These are phyloP conservation scores for Sporisorium graminicola DNA, from an alignment of 1,284 basidiomycete genomes.

Conservation along the genomic window DNA sequence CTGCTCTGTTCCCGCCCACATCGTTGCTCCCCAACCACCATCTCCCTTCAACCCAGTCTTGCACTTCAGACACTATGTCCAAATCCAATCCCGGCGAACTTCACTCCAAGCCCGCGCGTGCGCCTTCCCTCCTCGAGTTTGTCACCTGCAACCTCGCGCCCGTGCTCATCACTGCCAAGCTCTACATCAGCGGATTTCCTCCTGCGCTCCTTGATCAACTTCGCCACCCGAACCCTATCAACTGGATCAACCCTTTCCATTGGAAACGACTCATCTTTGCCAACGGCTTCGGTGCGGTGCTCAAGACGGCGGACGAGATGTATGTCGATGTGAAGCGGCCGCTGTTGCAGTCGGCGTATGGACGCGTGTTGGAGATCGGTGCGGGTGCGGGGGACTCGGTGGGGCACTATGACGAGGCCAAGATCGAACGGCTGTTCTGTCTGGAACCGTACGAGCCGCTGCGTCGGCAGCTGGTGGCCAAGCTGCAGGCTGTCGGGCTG, in stretches of 20 bases:
- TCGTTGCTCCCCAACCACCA: no score
- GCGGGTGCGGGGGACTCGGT: slow-evolving; percentile 51
- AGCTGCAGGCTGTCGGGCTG: slow-evolving; percentile 14
- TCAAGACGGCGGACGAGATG: slow-evolving; percentile 24
- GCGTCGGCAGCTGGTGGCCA: slow-evolving; percentile 23
- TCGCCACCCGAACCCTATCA: slow-evolving; percentile 26
- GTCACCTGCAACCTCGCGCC: slow-evolving; percentile 19
- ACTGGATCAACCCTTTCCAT: slow-evolving; percentile 39
- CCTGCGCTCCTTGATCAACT: slow-evolving; percentile 34
- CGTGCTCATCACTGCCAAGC: slow-evolving; percentile 24
- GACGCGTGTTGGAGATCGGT: slow-evolving; percentile 55
- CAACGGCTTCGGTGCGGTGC: slow-evolving; percentile 32
- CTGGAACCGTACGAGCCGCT: slow-evolving; percentile 55
- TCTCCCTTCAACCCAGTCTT: background rate
- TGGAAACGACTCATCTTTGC: slow-evolving; percentile 46
- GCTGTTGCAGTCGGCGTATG: slow-evolving; percentile 40
- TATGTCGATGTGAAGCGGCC: slow-evolving; percentile 34
- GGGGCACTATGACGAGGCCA: slow-evolving; percentile 47
- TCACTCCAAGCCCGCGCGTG: slow-evolving; percentile 29
- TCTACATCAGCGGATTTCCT: slow-evolving; percentile 36
- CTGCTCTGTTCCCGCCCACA: background rate
- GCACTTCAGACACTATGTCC: slow-evolving; percentile 2
- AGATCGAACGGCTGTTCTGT: slow-evolving; percentile 39
- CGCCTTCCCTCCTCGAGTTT: slow-evolving; percentile 22
- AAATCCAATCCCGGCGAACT: slow-evolving; percentile 25